A percentile compares a stretch with the other conserved stretches of the same genome.
Evolutionary conservation across 116 monocot genomes (phyloP).

Genomic region (Cymodocea nodosa): DNA sequence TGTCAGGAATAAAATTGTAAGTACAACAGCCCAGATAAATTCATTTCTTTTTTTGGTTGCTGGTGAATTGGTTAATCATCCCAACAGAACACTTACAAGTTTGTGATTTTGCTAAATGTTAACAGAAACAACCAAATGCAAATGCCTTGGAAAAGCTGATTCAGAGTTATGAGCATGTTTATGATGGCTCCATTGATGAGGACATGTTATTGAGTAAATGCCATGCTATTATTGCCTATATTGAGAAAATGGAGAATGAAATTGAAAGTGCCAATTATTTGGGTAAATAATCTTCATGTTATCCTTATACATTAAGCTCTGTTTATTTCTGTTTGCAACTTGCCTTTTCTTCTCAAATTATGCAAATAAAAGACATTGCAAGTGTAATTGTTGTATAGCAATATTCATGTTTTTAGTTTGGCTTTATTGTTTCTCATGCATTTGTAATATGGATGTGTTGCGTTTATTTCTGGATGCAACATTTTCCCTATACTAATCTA

Average conservation of each 20-base stretch:
- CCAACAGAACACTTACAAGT: not conserved
- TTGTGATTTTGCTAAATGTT: not conserved
- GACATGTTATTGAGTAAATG: constrained; percentile 49
- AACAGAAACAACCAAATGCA: constrained; percentile 42
- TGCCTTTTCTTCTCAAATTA: not conserved
- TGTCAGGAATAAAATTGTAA: constrained; percentile 39
- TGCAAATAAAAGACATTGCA: not conserved
- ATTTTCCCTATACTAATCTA: no score
- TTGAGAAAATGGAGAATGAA: constrained; percentile 57
- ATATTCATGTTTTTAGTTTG: no score
- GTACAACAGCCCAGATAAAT: constrained; percentile 1
- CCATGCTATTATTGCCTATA: constrained; percentile 26
- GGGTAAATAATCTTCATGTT: constrained; percentile 29
- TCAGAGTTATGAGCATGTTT: constrained; percentile 34
- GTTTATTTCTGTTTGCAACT: not conserved
- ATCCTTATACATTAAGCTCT: not conserved
- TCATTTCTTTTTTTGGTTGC: not conserved
- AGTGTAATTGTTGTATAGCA: not conserved
- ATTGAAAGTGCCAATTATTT: constrained; percentile 12
- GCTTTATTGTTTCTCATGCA: no score
- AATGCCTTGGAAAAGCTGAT: constrained; percentile 60
- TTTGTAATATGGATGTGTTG: no score
- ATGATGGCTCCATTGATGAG: constrained; percentile 37
- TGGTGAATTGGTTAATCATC: constrained; percentile 1
- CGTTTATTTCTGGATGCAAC: no score